These are phyloP conservation scores for Mallotus repandus DNA, from an alignment of 441 rosid species.

Conservation along the genomic window DNA sequence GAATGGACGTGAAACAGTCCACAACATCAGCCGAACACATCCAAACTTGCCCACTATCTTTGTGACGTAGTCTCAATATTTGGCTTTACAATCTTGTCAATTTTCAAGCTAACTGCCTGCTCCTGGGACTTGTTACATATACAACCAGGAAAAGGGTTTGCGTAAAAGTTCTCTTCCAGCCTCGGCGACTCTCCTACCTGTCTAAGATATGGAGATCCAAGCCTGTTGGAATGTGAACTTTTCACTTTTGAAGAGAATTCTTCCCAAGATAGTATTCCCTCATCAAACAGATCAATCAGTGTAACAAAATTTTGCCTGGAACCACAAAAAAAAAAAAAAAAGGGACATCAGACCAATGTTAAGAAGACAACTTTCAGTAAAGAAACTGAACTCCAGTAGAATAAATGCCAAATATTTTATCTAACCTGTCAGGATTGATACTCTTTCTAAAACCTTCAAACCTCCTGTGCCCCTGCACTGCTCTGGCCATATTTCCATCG, in stretches of 20 bases:
- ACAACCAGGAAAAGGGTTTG: conserved; percentile 90
- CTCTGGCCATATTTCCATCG: conserved; percentile 97
- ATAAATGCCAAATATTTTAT: not conserved
- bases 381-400: too few relatives aligned
- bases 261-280: conserved; percentile 62
- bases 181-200: conserved; percentile 62
- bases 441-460: conserved; percentile 87
- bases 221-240: conserved; percentile 57
- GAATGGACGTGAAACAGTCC: conserved; percentile 7
- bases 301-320: conserved; percentile 66
- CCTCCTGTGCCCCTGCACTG: conserved; percentile 90
- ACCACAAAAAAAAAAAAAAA: conserved; percentile 9
- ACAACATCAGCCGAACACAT: conserved; percentile 1
- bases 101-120: conserved; percentile 23
- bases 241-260: conserved; percentile 68
- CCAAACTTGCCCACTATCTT: conserved; percentile 32
- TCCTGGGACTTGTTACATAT: conserved; percentile 54
- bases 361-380: not conserved
- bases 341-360: not conserved
- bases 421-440: conserved; percentile 83
- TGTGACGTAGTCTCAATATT: conserved; percentile 28
- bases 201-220: conserved; percentile 73
- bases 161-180: conserved; percentile 87
- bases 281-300: conserved; percentile 70
- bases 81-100: conserved; percentile 16